These are phyloP conservation scores for Artemisia annua DNA, from an alignment of 129 eudicot species.

Conservation along the genomic window DNA sequence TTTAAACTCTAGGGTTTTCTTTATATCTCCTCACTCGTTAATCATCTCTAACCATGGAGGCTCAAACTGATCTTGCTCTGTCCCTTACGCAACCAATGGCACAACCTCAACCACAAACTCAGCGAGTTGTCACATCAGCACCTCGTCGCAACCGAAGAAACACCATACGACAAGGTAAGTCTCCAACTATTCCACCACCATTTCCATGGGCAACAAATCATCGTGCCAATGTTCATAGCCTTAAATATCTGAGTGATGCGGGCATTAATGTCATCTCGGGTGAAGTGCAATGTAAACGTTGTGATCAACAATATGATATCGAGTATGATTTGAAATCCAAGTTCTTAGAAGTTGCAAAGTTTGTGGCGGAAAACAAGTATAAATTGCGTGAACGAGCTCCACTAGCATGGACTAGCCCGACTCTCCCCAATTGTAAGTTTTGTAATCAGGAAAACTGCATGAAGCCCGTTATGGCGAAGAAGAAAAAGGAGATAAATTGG, in stretches of 20 bases:
- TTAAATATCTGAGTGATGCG: constrained; percentile 6
- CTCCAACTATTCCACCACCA: constrained; percentile 31
- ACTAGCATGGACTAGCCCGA: constrained; percentile 15
- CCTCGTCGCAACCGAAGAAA: constrained; percentile 21
- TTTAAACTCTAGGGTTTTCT: constrained; percentile 5
- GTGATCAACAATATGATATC: constrained; percentile 17
- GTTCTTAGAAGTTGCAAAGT: constrained; percentile 16
- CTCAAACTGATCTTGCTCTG: constrained; percentile 6
- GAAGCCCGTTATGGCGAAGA: constrained; percentile 33
- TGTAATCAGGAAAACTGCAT: constrained; percentile 34
- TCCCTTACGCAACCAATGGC: constrained; percentile 6
- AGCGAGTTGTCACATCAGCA: not conserved
- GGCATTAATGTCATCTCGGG: constrained; percentile 24
- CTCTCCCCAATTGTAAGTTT: constrained; percentile 14
- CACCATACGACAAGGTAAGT: constrained; percentile 12
- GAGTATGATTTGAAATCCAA: constrained; percentile 17
- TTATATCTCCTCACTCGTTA: not conserved
- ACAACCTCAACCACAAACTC: not conserved
- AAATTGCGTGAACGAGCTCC: constrained; percentile 28
- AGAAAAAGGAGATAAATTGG: constrained; percentile 37
- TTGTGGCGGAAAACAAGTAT: constrained; percentile 25
- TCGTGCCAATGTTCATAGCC: constrained; percentile 29
- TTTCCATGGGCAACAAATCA: constrained; percentile 35
- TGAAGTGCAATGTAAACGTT: constrained; percentile 34
- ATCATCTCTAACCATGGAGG: not conserved